Evolutionary conservation across 441 rosid species (phyloP).

Genomic region (Gossypium trilobum): DNA sequence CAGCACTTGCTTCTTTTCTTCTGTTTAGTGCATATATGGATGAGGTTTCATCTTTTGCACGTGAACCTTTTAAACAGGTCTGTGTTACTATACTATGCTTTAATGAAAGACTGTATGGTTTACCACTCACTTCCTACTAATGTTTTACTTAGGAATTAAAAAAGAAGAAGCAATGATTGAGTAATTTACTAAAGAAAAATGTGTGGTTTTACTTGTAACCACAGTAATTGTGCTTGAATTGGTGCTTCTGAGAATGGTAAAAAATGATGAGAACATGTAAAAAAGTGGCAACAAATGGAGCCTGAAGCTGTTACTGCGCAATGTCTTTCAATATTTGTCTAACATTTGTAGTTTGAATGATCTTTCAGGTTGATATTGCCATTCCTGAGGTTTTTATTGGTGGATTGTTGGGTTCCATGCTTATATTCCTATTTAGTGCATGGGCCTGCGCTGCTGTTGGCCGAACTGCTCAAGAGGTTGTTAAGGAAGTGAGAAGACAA

Average conservation of each 20-base stretch:
- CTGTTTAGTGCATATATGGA: constrained; percentile 98
- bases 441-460: constrained; percentile 99
- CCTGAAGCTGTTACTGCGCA: background rate
- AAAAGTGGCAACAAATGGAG: background rate
- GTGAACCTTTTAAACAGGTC: constrained; percentile 70
- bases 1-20: constrained; percentile 96
- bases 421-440: constrained; percentile 86
- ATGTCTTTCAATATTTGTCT: background rate
- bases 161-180: background rate
- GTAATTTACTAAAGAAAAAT: constrained; percentile 1
- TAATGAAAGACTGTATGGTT: background rate
- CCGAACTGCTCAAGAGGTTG: constrained; percentile 98
- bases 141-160: background rate
- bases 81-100: constrained; percentile 1
- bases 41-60: constrained; percentile 85
- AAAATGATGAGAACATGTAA: background rate
- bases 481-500: constrained; percentile 94
- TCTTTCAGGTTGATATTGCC: constrained; percentile 89
- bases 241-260: background rate
- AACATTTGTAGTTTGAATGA: constrained; percentile 3
- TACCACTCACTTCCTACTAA: background rate
- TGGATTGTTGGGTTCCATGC: constrained; percentile 93
- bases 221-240: background rate
- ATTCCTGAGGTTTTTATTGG: constrained; percentile 91
- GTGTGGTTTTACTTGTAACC: background rate